Base-by-base conservation (phyloP, 2,329 filamentous ascomycete genomes). In the Fonsecaea pugnacius region DNA sequence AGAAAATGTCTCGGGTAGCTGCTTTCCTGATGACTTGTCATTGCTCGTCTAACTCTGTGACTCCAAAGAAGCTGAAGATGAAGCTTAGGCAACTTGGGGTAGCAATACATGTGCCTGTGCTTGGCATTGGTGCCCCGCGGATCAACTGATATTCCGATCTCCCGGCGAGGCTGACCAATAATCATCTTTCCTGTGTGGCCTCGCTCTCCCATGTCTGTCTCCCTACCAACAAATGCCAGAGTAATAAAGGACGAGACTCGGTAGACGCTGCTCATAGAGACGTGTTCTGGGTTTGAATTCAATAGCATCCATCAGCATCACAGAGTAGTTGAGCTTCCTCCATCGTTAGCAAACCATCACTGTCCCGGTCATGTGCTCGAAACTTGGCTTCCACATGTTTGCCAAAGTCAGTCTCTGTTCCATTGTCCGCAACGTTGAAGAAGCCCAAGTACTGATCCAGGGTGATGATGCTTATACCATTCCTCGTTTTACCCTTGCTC, bases 251-350 rank as follows among this genome's bases (percentile, higher is more conserved):
- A 30, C 27, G 27, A 30, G 27, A 30, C 27, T 30, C 27, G 27
- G 27, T 30, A 30, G 27, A 4, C 27, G 27, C 27, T 30, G 27
- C 24, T 12, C 14, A 30, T 2, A 32, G 27, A 32, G 51, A 33
- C 16, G 24, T 38, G 12, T 16, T 12, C 36, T 38, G 12, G 4
- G 16, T 16, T 6, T 21, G 16, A 6, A 14, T 14, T 59, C 32
- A 59, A 14, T 24, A 21, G 33, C 57, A 59, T 8, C 50, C 58
- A 54, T 53, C 36, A 16, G 27, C 35, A 30, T 53, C 50, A 43
- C 58, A 60, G 21, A 36, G 58, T 50, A 60, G 32, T 35, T 54
- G 32, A 24, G 38, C 51, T 21, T 60, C 58, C 21, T 60, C 50
- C 1, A 60, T 14, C 10, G 58, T 60, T 24, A 60, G 27, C 14